Evolutionary conservation across 768 basidiomycete species (phyloP).

Genomic region (Nidularia sp.): DNA sequence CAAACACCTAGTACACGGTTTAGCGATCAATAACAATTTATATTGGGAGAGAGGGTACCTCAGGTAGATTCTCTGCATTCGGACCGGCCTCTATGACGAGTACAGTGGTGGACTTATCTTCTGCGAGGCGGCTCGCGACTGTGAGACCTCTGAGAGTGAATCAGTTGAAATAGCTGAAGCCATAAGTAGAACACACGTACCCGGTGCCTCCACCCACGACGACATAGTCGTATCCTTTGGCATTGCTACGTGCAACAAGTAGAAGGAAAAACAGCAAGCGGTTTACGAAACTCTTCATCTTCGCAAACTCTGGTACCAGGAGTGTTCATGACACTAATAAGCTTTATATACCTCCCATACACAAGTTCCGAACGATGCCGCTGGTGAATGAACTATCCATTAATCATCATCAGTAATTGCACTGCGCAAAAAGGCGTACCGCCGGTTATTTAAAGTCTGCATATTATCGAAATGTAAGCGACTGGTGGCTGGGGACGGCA

Average conservation of each 20-base stretch:
- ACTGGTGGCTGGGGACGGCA: too few species aligned
- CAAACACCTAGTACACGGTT: conserved; percentile 15
- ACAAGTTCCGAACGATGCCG: too few species aligned
- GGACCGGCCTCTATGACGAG: conserved; percentile 34
- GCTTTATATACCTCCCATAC: too few species aligned
- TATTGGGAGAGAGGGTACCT: conserved; percentile 16
- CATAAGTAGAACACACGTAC: conserved; percentile 9
- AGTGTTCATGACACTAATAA: too few species aligned
- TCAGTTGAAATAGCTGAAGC: background rate
- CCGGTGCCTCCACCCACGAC: conserved; percentile 28
- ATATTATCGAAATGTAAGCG: too few species aligned
- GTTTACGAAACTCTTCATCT: too few species aligned
- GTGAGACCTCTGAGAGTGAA: conserved; percentile 21
- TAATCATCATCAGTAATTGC: too few species aligned
- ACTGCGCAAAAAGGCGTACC: too few species aligned
- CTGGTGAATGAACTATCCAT: too few species aligned
- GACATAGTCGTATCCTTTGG: conserved; percentile 16
- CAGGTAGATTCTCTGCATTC: conserved; percentile 26
- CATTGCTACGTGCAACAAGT: background rate
- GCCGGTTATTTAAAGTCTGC: too few species aligned
- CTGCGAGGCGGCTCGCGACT: conserved; percentile 28
- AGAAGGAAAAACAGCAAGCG: too few species aligned
- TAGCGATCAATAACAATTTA: background rate
- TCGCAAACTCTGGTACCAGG: too few species aligned
- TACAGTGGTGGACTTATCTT: conserved; percentile 22